Base-by-base conservation (phyloP, 2,329 filamentous ascomycete species). In the Pleurostoma richardsiae region DNA sequence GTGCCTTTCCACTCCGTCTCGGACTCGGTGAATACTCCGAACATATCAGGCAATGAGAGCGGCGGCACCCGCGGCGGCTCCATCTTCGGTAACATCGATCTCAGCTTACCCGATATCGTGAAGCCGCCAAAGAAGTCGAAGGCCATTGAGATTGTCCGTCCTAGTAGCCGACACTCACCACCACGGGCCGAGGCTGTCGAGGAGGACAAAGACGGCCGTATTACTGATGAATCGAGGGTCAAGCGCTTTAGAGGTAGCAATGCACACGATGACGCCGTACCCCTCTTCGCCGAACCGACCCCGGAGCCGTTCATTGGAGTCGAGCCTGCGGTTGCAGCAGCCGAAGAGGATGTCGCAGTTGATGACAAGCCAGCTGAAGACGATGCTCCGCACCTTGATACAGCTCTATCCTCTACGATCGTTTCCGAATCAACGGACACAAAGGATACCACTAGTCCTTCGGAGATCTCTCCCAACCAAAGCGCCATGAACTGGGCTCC, bases 121-220 rank as follows among this genome's bases (percentile, higher is more conserved):
- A 86, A 86, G 57, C 78, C 84, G 5, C 64, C 69, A 1, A 90
- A 87, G 67, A 83, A 82, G 56, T 88, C 85, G 4, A 96, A 94
- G 68, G 90, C 90, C 7, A 79, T 96, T 46, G 87, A 90, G 0
- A 95, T 96, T 52, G 68, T 92, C 7, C 76, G 76, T 38, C 87
- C 88, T 1, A 74, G 82, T 48, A 82, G 73, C 56, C 65, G 63
- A 2, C 54, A 56, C 30, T 53, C 63, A 11, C 44, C 30, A 5
- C 30, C n/a, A 10, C 10, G 33, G 7, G 61, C 63, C 29, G 56
- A 52, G n/a, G 47, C 51, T 2, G 8, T 36, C 1, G 51, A 54
- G 5, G 62, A 86, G 48, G 80, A 82, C 50, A 73, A 77, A 3
- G 75, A 84, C 51, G 83, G 83, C 11, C 80, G 82, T 29, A 65